Evolutionary conservation across 345 rosid species (phyloP).

Genomic region (Iberis pinnata): DNA sequence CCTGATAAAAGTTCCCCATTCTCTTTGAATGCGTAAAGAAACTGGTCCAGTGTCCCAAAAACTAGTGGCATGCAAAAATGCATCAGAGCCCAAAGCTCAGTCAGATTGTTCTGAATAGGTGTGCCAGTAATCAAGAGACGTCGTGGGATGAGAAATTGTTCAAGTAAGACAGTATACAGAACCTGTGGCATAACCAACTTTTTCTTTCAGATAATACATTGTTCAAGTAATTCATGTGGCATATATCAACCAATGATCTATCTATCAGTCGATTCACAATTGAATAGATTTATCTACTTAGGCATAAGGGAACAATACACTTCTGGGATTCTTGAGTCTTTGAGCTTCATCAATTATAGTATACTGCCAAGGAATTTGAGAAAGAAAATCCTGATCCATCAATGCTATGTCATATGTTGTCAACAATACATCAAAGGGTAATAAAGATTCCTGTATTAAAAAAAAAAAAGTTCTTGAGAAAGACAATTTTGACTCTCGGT

Average conservation of each 20-base stretch:
- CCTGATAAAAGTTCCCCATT: conserved; percentile 53
- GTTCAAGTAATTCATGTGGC: background rate
- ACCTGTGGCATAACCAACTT: conserved; percentile 42
- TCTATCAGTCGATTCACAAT: conserved; percentile 11
- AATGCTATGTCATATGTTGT: conserved; percentile 73
- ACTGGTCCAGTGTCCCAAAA: conserved; percentile 70
- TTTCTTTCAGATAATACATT: background rate
- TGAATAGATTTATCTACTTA: background rate
- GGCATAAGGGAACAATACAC: conserved; percentile 44
- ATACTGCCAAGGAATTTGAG: conserved; percentile 77
- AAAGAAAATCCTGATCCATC: conserved; percentile 73
- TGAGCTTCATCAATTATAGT: conserved; percentile 85
- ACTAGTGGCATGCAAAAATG: conserved; percentile 88
- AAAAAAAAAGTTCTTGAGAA: conserved; percentile 5
- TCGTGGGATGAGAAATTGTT: conserved; percentile 70
- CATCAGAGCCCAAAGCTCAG: conserved; percentile 92
- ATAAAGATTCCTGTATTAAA: conserved; percentile 42
- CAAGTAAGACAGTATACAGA: conserved; percentile 55
- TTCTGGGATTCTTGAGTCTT: conserved; percentile 81
- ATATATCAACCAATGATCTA: conserved; percentile 10
- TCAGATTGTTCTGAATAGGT: conserved; percentile 79
- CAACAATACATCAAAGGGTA: conserved; percentile 71
- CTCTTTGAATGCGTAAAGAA: conserved; percentile 64
- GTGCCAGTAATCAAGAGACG: conserved; percentile 84
- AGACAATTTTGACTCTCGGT: background rate